A percentile compares a stretch with the other conserved stretches of the same genome.
phyloP scores from a whole-genome alignment of 1,284 basidiomycete species.

The Naganishia sp. region DNA sequence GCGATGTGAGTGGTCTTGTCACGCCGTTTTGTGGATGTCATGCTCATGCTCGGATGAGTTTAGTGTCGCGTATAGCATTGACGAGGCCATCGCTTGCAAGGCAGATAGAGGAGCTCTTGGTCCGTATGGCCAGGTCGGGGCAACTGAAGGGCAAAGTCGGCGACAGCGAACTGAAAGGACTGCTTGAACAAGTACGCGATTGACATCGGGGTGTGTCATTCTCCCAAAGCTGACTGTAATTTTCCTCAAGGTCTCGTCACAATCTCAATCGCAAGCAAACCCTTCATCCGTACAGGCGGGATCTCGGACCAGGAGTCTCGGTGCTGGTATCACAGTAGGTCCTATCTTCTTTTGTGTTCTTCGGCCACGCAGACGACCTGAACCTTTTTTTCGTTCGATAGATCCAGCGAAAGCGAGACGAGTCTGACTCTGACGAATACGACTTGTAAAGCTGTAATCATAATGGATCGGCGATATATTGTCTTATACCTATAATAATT shows the following conservation, averaged over 20 bases:
- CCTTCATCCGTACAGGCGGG: slow-evolving; percentile 38
- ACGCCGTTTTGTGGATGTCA: background rate
- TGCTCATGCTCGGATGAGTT: background rate
- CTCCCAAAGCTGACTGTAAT: too few species aligned
- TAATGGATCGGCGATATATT: too few species aligned
- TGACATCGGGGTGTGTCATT: background rate
- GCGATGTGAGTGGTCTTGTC: slow-evolving; percentile 66
- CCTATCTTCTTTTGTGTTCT: too few species aligned
- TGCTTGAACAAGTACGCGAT: slow-evolving; percentile 79
- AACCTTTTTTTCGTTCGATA: slow-evolving; percentile 24
- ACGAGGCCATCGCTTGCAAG: slow-evolving; percentile 85
- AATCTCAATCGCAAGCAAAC: slow-evolving; percentile 38
- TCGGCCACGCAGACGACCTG: background rate
- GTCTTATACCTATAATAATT: too few species aligned
- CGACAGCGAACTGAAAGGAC: slow-evolving; percentile 83
- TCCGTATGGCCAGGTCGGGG: slow-evolving; percentile 90
- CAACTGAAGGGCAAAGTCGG: slow-evolving; percentile 82
- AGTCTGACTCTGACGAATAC: slow-evolving; percentile 55
- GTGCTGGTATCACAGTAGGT: slow-evolving; percentile 51
- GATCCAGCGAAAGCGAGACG: slow-evolving; percentile 54
- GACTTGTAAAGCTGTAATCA: slow-evolving; percentile 41
- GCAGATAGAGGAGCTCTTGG: slow-evolving; percentile 80
- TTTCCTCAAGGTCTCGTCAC: slow-evolving; percentile 30
- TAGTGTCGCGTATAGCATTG: slow-evolving; percentile 86
- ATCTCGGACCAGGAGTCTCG: slow-evolving; percentile 47